phyloP scores from a whole-genome alignment of 2,329 filamentous ascomycete species.

The Fusarium mangiferae region DNA sequence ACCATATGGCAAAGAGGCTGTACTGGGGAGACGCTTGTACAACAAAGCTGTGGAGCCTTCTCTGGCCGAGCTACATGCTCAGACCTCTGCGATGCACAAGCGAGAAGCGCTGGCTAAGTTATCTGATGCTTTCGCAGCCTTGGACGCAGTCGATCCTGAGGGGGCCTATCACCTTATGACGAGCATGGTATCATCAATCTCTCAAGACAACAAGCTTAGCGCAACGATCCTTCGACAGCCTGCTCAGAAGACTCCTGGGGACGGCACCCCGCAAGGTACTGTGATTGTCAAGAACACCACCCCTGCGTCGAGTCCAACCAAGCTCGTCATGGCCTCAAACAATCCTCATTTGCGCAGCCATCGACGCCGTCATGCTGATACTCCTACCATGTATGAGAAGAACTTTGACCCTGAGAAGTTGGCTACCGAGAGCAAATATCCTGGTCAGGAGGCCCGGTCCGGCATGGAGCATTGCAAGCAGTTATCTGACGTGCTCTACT shows the following conservation, averaged over 20 bases:
- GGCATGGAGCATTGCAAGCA: conserved; percentile 95
- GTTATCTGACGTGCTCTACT: conserved; percentile 89
- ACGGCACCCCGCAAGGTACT: conserved; percentile 63
- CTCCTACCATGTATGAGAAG: conserved; percentile 55
- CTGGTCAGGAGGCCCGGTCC: conserved; percentile 63
- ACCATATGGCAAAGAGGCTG: conserved; percentile 79
- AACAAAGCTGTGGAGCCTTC: conserved; percentile 83
- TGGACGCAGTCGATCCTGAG: conserved; percentile 90
- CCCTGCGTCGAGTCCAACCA: conserved; percentile 62
- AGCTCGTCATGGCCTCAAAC: conserved; percentile 80
- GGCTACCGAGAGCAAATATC: conserved; percentile 63
- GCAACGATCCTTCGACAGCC: conserved; percentile 57
- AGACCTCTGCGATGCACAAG: conserved; percentile 73
- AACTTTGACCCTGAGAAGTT: conserved; percentile 60
- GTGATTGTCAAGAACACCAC: conserved; percentile 66
- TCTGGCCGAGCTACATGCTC: conserved; percentile 87
- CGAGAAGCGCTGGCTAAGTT: conserved; percentile 85
- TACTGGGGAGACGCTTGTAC: conserved; percentile 84
- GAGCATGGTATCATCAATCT: conserved; percentile 77
- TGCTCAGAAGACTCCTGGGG: conserved; percentile 53
- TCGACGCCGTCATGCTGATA: conserved; percentile 69
- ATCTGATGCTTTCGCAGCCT: conserved; percentile 83
- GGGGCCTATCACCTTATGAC: conserved; percentile 88
- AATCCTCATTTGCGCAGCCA: conserved; percentile 89
- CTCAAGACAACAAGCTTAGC: conserved; percentile 74